Evolutionary conservation across 768 basidiomycete species (phyloP).

Genomic region (Podaxis rugospora): DNA sequence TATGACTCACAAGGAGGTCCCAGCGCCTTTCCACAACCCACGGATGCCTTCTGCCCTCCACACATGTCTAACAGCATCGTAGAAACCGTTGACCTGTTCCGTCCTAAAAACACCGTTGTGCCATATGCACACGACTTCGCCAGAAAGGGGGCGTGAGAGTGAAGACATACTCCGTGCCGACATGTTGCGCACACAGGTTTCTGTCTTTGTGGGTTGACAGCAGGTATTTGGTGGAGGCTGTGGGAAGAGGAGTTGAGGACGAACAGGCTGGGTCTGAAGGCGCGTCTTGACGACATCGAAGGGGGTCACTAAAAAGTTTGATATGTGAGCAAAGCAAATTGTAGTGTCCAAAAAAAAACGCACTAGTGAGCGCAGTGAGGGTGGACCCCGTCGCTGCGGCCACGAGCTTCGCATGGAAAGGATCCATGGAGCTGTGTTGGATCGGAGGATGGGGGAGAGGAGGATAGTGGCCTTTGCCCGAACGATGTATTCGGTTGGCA

Average conservation of each 20-base stretch:
- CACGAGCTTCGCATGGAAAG: slow-evolving; percentile 73
- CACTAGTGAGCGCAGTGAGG: slow-evolving; percentile 80
- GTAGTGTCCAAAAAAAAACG: slow-evolving; percentile 18
- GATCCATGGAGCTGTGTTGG: slow-evolving; percentile 47
- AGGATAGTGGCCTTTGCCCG: slow-evolving; percentile 6
- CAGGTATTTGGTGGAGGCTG: slow-evolving; percentile 54
- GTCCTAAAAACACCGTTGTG: slow-evolving; percentile 65
- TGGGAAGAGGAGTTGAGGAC: slow-evolving; percentile 45
- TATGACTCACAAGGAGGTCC: slow-evolving; percentile 74
- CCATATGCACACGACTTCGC: slow-evolving; percentile 77
- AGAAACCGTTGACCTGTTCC: slow-evolving; percentile 80
- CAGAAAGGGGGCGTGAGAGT: slow-evolving; percentile 42
- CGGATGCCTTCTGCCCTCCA: slow-evolving; percentile 74
- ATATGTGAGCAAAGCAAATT: neutral
- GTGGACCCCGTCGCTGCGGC: slow-evolving; percentile 79
- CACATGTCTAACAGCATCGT: slow-evolving; percentile 79
- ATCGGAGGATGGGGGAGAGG: slow-evolving; percentile 7
- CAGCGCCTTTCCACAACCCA: slow-evolving; percentile 94
- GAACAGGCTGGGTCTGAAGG: slow-evolving; percentile 84
- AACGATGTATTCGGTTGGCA: neutral
- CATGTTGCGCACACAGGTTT: slow-evolving; percentile 70
- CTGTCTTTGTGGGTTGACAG: slow-evolving; percentile 59
- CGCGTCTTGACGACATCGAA: slow-evolving; percentile 98
- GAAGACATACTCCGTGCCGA: slow-evolving; percentile 35
- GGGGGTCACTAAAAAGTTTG: slow-evolving; percentile 79